phyloP scores from a whole-genome alignment of 1,139 yeast species.

The Saccharomyces hybrid region DNA sequence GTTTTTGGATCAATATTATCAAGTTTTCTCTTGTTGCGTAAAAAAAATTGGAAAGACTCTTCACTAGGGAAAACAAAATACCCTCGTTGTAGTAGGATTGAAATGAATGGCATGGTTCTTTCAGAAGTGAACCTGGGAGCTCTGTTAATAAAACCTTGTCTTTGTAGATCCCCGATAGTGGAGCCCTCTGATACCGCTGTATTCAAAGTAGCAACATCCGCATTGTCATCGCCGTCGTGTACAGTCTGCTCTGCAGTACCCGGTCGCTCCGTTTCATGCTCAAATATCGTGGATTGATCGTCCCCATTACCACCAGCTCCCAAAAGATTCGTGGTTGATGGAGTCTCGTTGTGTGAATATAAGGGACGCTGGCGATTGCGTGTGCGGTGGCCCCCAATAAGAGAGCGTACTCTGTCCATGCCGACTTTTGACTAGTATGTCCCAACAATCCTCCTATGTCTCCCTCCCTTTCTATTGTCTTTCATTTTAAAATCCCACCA shows the following conservation, averaged over 20 bases:
- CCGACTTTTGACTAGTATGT: neutral
- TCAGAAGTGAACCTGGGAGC: constrained; percentile 20
- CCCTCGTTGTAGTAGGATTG: constrained; percentile 29
- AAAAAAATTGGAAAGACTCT: constrained; percentile 24
- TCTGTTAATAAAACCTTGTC: constrained; percentile 25
- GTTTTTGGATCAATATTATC: constrained; percentile 15
- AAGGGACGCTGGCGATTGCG: neutral
- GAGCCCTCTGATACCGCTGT: constrained; percentile 21
- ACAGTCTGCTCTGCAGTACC: no score
- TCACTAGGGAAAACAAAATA: constrained; percentile 30
- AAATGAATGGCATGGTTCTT: constrained; percentile 30
- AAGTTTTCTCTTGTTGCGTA: constrained; percentile 25
- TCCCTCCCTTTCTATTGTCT: neutral
- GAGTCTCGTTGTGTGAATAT: neutral
- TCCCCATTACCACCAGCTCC: constrained; percentile 6
- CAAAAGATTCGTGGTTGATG: neutral
- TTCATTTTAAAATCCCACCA: neutral
- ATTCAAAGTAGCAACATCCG: constrained; percentile 14
- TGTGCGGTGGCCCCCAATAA: constrained; percentile 11
- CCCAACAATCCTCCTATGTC: neutral
- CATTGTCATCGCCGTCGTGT: constrained; percentile 5
- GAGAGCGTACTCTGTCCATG: constrained; percentile 16
- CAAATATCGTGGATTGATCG: constrained; percentile 19
- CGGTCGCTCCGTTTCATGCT: neutral
- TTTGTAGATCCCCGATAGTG: constrained; percentile 26